These are phyloP conservation scores for Saccharomyces hybrid DNA, from an alignment of 1,139 yeast species.

Conservation along the genomic window DNA sequence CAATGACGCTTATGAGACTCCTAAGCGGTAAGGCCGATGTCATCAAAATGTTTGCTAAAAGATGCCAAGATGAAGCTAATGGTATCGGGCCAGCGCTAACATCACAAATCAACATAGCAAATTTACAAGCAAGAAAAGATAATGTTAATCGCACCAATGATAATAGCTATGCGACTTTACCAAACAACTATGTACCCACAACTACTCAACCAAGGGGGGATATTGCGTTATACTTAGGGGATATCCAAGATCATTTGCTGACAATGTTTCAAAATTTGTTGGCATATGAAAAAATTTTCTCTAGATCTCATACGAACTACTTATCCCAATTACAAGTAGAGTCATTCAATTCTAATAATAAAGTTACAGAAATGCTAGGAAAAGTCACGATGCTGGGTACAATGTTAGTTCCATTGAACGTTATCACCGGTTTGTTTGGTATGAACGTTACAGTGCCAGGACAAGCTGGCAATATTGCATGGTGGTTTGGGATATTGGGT, in stretches of 20 bases:
- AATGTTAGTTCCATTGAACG: slow-evolving; percentile 77
- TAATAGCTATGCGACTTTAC: slow-evolving; percentile 2
- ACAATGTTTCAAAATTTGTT: slow-evolving; percentile 89
- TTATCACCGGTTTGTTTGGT: slow-evolving; percentile 89
- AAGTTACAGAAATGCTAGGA: slow-evolving; percentile 78
- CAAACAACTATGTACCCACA: slow-evolving; percentile 6
- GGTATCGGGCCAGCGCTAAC: slow-evolving; percentile 34
- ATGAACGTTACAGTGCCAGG: slow-evolving; percentile 94
- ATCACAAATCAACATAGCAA: slow-evolving; percentile 34
- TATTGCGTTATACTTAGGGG: slow-evolving; percentile 83
- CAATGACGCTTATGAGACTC: slow-evolving; percentile 85
- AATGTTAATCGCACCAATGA: not conserved
- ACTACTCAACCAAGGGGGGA: slow-evolving; percentile 64
- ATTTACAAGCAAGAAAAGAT: slow-evolving; percentile 21
- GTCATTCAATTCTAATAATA: slow-evolving; percentile 75
- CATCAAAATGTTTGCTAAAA: slow-evolving; percentile 90
- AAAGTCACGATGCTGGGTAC: slow-evolving; percentile 90
- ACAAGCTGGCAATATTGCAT: slow-evolving; percentile 37
- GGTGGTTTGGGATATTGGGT: slow-evolving; percentile 66
- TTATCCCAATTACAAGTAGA: slow-evolving; percentile 92
- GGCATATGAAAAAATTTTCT: slow-evolving; percentile 86
- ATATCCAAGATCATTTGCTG: slow-evolving; percentile 94
- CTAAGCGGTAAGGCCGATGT: slow-evolving; percentile 95
- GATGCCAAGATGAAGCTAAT: slow-evolving; percentile 67
- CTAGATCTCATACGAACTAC: slow-evolving; percentile 86